phyloP scores from a whole-genome alignment of 2,329 filamentous ascomycete species.

The Aspergillus oerlinghausenensis region DNA sequence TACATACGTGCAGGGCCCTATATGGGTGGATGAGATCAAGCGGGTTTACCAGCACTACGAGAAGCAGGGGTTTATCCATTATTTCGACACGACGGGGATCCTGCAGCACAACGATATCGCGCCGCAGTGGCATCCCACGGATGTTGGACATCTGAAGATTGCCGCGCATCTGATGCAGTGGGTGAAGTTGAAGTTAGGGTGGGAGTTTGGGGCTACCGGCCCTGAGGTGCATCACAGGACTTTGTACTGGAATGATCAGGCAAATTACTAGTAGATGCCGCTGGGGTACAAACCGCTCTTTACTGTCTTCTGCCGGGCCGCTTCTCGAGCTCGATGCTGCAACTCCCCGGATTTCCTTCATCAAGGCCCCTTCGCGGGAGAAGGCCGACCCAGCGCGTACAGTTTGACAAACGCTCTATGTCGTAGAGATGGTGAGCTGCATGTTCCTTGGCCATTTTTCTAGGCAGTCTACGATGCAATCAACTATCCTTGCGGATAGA shows the following conservation, averaged over 20 bases:
- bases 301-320: no score
- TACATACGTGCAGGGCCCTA: slow-evolving; percentile 44
- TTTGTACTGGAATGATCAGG: slow-evolving; percentile 50
- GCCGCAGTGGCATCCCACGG: slow-evolving; percentile 55
- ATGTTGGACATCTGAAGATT: slow-evolving; percentile 57
- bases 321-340: no score
- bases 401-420: no score
- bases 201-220: slow-evolving; percentile 52
- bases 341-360: no score
- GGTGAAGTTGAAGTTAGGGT: slow-evolving; percentile 52
- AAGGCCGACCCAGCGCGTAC: no score
- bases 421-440: no score
- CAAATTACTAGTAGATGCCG: slow-evolving; percentile 31
- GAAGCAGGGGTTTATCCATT: slow-evolving; percentile 3
- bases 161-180: slow-evolving; percentile 57
- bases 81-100: slow-evolving; percentile 59
- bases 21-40: slow-evolving; percentile 49
- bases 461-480: no score
- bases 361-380: no score
- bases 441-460: no score
- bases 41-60: slow-evolving; percentile 20
- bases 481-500: no score
- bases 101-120: slow-evolving; percentile 59
- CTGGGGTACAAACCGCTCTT: no score
- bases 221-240: slow-evolving; percentile 49